Conservation (phyloP, 345 rosid species). For the Isatis tinctoria region DNA sequence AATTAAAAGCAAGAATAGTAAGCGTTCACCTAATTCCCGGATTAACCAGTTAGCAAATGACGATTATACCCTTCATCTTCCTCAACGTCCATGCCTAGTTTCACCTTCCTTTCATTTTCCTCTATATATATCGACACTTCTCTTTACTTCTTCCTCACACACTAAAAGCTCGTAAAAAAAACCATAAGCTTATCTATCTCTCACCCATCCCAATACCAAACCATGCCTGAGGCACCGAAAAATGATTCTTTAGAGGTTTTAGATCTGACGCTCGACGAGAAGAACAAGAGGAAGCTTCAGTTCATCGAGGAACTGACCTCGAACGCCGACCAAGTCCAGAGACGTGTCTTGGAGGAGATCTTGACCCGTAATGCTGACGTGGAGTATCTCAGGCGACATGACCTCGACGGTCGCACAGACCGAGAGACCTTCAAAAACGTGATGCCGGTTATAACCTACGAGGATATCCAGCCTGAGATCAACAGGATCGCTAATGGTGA, state of each 20-base stretch:
- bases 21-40: slow-evolving; percentile 7
- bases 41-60: background rate
- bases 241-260: slow-evolving; percentile 18
- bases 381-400: slow-evolving; percentile 72
- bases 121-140: slow-evolving; percentile 44
- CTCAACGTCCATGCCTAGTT: background rate
- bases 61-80: slow-evolving; percentile 16
- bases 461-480: slow-evolving; percentile 76
- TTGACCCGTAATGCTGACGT: slow-evolving; percentile 80
- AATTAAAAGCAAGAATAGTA: slow-evolving; percentile 16
- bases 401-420: slow-evolving; percentile 60
- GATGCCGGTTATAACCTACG: slow-evolving; percentile 79
- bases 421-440: slow-evolving; percentile 67
- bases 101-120: slow-evolving; percentile 4
- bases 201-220: background rate
- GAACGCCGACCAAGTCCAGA: slow-evolving; percentile 69
- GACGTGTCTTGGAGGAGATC: slow-evolving; percentile 68
- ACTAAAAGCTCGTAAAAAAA: slow-evolving; percentile 29
- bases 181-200: background rate
- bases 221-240: slow-evolving; percentile 94
- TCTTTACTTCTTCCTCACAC: slow-evolving; percentile 48
- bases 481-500: slow-evolving; percentile 93
- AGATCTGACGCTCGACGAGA: slow-evolving; percentile 39
- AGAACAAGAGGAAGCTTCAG: slow-evolving; percentile 57
- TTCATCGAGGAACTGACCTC: slow-evolving; percentile 82